Evolutionary conservation across 768 basidiomycete genomes (phyloP).

Genomic region (Amanita pseudoporphyria): DNA sequence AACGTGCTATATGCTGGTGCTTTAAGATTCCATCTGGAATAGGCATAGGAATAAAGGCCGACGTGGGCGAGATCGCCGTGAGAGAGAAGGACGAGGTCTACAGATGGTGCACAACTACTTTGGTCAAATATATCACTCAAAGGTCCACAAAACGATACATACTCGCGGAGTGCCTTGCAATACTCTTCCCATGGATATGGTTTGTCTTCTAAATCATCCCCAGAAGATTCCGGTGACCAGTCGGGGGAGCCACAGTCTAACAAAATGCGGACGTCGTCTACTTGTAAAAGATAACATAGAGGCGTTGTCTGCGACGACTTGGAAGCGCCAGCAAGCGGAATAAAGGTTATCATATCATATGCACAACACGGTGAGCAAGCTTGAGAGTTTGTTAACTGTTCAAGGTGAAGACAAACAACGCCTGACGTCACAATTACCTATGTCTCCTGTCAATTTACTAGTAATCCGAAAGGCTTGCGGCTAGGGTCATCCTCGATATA

Average conservation of each 20-base stretch:
- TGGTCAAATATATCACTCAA: conserved; percentile 4
- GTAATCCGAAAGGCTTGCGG: background rate
- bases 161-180: conserved; percentile 61
- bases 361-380: background rate
- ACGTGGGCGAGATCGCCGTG: conserved; percentile 87
- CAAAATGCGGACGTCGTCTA: conserved; percentile 90
- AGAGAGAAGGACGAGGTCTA: conserved; percentile 89
- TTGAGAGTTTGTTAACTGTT: background rate
- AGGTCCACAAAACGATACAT: conserved; percentile 18
- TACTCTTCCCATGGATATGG: conserved; percentile 52
- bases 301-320: conserved; percentile 54
- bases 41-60: conserved; percentile 90
- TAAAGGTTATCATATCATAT: conserved; percentile 81
- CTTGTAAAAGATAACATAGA: conserved; percentile 78
- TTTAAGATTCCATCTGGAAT: conserved; percentile 76
- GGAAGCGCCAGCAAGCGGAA: conserved; percentile 80
- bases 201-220: conserved; percentile 19
- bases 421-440: background rate
- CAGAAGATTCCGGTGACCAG: conserved; percentile 44
- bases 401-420: conserved; percentile 4
- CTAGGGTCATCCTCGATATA: background rate
- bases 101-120: conserved; percentile 59
- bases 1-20: conserved; percentile 92
- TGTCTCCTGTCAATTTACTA: background rate
- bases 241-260: conserved; percentile 93